These are phyloP conservation scores for Hirsutella minnesotensis DNA, from an alignment of 2,329 filamentous ascomycete species.

Conservation along the genomic window DNA sequence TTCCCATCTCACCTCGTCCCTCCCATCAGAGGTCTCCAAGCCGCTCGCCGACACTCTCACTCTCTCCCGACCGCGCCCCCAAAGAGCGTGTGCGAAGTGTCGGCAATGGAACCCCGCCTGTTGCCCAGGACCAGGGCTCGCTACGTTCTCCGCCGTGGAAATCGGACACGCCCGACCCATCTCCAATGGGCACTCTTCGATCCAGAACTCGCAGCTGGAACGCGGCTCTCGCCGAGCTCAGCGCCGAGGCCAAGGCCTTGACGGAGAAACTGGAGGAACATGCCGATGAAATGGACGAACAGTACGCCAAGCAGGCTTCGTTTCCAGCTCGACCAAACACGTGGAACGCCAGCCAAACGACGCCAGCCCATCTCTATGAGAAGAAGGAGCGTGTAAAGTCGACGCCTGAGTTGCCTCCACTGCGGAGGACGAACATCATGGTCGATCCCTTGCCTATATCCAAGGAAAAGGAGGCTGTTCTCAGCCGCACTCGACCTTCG, in stretches of 20 bases:
- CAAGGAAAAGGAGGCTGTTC: constrained; percentile 75
- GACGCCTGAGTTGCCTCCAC: constrained; percentile 55
- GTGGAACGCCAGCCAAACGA: constrained; percentile 23
- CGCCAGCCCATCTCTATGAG: constrained; percentile 21
- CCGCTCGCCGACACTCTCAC: constrained; percentile 37
- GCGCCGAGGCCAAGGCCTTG: constrained; percentile 58
- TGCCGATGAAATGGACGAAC: constrained; percentile 46
- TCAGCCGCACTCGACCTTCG: constrained; percentile 68
- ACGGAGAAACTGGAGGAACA: constrained; percentile 75
- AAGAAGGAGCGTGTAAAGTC: constrained; percentile 50
- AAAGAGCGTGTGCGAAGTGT: constrained; percentile 42
- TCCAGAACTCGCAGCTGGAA: constrained; percentile 64
- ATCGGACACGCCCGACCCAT: constrained; percentile 27
- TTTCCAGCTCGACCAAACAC: constrained; percentile 25
- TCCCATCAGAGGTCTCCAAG: constrained; percentile 42
- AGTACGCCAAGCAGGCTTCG: constrained; percentile 18
- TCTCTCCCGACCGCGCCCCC: constrained; percentile 38
- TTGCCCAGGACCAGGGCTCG: constrained; percentile 47
- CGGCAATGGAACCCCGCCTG: constrained; percentile 52
- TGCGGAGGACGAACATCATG: constrained; percentile 66
- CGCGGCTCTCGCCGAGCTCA: constrained; percentile 55
- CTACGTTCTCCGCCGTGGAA: constrained; percentile 46
- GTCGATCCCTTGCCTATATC: constrained; percentile 76
- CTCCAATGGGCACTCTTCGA: constrained; percentile 30
- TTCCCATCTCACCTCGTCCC: constrained; percentile 67